phyloP scores from a whole-genome alignment of 768 basidiomycete species.

The Leucosporidium creatinivorum region DNA sequence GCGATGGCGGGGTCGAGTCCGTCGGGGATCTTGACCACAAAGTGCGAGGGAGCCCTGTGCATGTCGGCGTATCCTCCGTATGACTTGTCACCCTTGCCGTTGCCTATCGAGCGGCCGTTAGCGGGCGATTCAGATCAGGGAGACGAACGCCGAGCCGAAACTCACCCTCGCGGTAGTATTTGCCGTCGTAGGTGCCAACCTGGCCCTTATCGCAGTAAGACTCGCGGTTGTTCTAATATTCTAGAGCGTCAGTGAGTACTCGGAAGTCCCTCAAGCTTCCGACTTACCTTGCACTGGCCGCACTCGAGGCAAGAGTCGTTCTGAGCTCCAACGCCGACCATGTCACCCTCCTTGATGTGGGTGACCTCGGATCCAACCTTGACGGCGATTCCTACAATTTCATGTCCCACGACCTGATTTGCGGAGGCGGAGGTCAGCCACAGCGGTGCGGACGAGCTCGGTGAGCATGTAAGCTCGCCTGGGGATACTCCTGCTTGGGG shows the following conservation, averaged over 20 bases:
- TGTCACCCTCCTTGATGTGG: conserved; percentile 54
- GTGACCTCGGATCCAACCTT: conserved; percentile 53
- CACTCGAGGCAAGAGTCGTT: conserved; percentile 48
- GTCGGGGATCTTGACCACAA: conserved; percentile 55
- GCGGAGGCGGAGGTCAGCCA: conserved; percentile 37
- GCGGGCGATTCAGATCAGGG: background rate
- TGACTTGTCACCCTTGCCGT: conserved; percentile 30
- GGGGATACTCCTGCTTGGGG: no score
- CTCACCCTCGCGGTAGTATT: background rate
- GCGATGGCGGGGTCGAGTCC: conserved; percentile 50
- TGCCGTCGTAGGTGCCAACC: conserved; percentile 29
- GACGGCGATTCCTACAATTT: conserved; percentile 52
- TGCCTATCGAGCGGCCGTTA: conserved; percentile 8
- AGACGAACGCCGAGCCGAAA: background rate
- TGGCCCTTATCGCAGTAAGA: conserved; percentile 50
- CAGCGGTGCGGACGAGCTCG: conserved; percentile 8
- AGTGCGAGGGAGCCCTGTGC: conserved; percentile 47
- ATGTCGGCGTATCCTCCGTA: conserved; percentile 46
- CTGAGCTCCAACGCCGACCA: conserved; percentile 51
- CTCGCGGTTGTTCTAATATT: conserved; percentile 43
- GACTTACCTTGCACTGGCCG: conserved; percentile 31
- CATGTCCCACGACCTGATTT: conserved; percentile 43
- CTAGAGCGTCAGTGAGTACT: no score
- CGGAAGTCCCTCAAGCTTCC: no score
- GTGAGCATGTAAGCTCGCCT: background rate